These are phyloP conservation scores for Paracorniculantispora psalliotae DNA, from an alignment of 2,329 filamentous ascomycete species.

Conservation along the genomic window DNA sequence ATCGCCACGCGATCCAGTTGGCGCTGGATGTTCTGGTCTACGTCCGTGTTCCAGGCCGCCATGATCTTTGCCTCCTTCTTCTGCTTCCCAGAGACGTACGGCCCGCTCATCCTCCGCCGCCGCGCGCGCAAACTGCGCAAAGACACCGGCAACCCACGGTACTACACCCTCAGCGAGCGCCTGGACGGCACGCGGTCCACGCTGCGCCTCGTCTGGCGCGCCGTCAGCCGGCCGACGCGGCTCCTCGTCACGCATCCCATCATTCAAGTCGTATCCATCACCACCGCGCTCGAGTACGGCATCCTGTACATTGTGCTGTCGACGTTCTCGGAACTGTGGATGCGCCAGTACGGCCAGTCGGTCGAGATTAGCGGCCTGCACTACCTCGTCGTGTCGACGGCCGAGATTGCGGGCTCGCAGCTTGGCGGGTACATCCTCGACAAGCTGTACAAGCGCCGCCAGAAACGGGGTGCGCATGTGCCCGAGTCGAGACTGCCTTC, in stretches of 20 bases:
- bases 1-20: slow-evolving; percentile 32
- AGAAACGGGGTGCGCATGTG: slow-evolving; percentile 16
- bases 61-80: slow-evolving; percentile 30
- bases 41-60: slow-evolving; percentile 35
- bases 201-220: slow-evolving; percentile 23
- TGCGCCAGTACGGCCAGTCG: slow-evolving; percentile 47
- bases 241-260: slow-evolving; percentile 56
- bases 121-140: slow-evolving; percentile 29
- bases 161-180: slow-evolving; percentile 34
- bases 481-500: slow-evolving; percentile 56
- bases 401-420: slow-evolving; percentile 54
- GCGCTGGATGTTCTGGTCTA: slow-evolving; percentile 44
- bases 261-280: slow-evolving; percentile 49
- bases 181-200: slow-evolving; percentile 26
- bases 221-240: slow-evolving; percentile 50
- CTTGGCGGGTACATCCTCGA: slow-evolving; percentile 41
- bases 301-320: slow-evolving; percentile 60
- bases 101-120: slow-evolving; percentile 28
- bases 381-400: slow-evolving; percentile 58
- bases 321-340: slow-evolving; percentile 57
- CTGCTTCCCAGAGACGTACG: slow-evolving; percentile 36
- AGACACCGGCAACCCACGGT: slow-evolving; percentile 26
- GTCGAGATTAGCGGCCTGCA: slow-evolving; percentile 57
- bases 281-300: slow-evolving; percentile 57
- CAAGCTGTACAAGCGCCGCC: slow-evolving; percentile 23